Conservation (phyloP, 306 rosid genomes). For the Fagus crenata region DNA sequence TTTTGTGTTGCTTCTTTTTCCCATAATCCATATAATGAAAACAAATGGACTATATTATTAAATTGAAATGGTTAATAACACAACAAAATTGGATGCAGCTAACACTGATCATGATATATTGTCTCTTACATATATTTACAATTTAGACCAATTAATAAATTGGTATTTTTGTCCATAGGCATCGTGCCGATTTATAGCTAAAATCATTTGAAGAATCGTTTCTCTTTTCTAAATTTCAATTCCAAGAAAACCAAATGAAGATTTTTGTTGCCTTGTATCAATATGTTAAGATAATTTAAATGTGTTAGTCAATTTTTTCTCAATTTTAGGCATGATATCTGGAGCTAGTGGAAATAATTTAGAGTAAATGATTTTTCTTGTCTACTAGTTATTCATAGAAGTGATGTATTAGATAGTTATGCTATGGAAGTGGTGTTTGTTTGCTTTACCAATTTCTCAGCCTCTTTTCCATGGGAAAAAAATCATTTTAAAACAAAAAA, state of each 20-base stretch:
- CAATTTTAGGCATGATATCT: constrained; percentile 16
- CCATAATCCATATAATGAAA: constrained; percentile 7
- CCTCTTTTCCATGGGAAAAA: constrained; percentile 7
- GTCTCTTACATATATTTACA: constrained; percentile 31
- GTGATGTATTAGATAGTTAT: too few relatives aligned
- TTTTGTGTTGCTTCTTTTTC: constrained; percentile 36
- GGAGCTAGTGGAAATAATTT: constrained; percentile 13
- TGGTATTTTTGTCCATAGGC: constrained; percentile 27
- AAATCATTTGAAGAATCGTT: constrained; percentile 10
- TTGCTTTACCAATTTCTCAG: neutral
- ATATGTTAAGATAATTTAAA: constrained; percentile 8
- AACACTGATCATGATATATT: constrained; percentile 25
- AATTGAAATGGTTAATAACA: constrained; percentile 36
- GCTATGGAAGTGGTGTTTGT: neutral
- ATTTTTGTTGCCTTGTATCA: neutral
- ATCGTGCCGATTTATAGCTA: constrained; percentile 27
- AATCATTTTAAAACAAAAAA: too few relatives aligned
- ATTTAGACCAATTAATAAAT: constrained; percentile 8
- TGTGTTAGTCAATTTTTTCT: constrained; percentile 13
- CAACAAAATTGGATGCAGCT: constrained; percentile 36
- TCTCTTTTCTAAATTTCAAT: neutral
- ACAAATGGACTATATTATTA: constrained; percentile 10
- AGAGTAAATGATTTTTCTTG: neutral
- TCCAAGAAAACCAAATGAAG: neutral
- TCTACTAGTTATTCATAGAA: neutral